Evolutionary conservation across 2,329 filamentous ascomycete species (phyloP).

Genomic region (Fusarium ambrosium): DNA sequence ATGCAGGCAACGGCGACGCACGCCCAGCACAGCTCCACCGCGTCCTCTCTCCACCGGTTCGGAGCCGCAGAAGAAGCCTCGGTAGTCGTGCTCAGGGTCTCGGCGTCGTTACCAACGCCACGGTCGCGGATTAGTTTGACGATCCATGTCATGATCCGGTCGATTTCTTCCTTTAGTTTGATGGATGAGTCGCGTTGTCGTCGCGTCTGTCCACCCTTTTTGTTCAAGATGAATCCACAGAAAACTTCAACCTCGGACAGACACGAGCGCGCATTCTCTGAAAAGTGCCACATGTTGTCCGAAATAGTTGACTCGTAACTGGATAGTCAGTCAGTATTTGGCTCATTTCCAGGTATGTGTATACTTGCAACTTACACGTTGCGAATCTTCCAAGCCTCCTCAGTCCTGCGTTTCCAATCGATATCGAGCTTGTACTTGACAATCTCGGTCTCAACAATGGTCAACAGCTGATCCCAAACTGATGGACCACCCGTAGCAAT

Average conservation of each 20-base stretch:
- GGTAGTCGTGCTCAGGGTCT: constrained; percentile 25
- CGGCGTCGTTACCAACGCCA: constrained; percentile 22
- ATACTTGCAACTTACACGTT: constrained; percentile 59
- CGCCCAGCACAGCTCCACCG: constrained; percentile 53
- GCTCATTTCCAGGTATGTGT: constrained; percentile 49
- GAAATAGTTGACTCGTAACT: constrained; percentile 63
- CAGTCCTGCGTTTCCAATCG: constrained; percentile 51
- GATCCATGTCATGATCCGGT: constrained; percentile 59
- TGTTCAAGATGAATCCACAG: constrained; percentile 68
- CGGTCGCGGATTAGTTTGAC: constrained; percentile 50
- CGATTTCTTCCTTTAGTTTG: constrained; percentile 66
- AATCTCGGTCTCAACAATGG: constrained; percentile 38
- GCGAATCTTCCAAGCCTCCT: constrained; percentile 60
- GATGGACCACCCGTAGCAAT: constrained; percentile 47
- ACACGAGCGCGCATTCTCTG: constrained; percentile 59
- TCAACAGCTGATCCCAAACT: constrained; percentile 61
- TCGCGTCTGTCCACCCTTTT: constrained; percentile 61
- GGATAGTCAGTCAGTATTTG: constrained; percentile 4
- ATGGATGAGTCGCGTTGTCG: constrained; percentile 66
- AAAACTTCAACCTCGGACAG: constrained; percentile 68
- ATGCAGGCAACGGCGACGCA: constrained; percentile 50
- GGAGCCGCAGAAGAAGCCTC: constrained; percentile 1
- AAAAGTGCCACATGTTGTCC: constrained; percentile 57
- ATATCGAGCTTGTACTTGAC: constrained; percentile 39
- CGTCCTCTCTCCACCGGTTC: constrained; percentile 42